Evolutionary conservation across 768 basidiomycete species (phyloP), one percentile per base, ranked within the genome.

Genomic region (Sistotremastrum suecicum): DNA sequence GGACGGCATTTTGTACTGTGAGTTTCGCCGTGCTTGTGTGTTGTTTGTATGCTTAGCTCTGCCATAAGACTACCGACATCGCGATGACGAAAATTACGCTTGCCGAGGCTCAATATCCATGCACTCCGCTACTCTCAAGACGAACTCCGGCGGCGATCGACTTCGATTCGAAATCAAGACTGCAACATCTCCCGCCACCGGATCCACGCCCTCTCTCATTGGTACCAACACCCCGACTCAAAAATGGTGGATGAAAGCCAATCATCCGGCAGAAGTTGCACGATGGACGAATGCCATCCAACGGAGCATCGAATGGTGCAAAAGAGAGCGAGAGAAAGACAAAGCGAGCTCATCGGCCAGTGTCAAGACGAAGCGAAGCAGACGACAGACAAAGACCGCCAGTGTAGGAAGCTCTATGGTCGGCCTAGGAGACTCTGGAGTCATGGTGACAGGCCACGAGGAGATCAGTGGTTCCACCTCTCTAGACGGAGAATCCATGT

Each of bases 51-150:
- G 20, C 20, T 45, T 30, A 39, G 45, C 41, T 40, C 38, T 34
- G 47, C 7, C 39, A 43, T 9, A 62, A 61, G 83, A 89, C 60
- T 95, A 86, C 58, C 80, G 84, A 11, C 80, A 83, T 53, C 85
- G 90, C 56, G 87, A 88, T 51, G 92, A 97, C 56, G 91, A 97
- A 62, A 73, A 75, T 5, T 66, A 90, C 32, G 79, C 89, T 0
- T 80, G 80, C 41, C 74, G 92, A 12, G 92, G 92, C 0, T 82
- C 88, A 0, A 90, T 97, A 51, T 76, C 82, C 2, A 85, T 95
- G 80, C 80, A 78, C 54, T 80, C 72, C 1, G 90, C 88, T 1
- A 62, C 71, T 4, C 63, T 91, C 12, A 80, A 76, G 54, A 66
- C 73, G 7, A 54, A 68, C 5, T 45, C 58, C 44, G 60, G 69